These are phyloP conservation scores for Dalechampia spathulata DNA, from an alignment of 441 rosid species.

Conservation along the genomic window DNA sequence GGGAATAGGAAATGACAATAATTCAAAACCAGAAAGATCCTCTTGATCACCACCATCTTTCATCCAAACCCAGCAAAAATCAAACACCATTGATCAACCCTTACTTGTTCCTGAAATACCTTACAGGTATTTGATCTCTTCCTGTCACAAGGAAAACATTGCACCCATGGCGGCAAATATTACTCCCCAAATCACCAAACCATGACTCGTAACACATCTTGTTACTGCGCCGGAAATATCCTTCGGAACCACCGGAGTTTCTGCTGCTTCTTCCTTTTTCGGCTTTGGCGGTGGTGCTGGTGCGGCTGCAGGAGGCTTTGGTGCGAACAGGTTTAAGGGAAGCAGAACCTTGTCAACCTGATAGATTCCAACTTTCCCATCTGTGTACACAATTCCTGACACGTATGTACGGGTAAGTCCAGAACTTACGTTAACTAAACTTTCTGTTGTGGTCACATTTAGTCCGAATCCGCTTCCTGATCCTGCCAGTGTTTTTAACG, in stretches of 20 bases:
- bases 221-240: constrained; percentile 10
- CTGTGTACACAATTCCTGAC: constrained; percentile 13
- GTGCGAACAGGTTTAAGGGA: constrained; percentile 13
- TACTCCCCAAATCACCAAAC: neutral
- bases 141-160: neutral
- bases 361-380: constrained; percentile 12
- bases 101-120: too few relatives aligned
- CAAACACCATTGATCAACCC: constrained; percentile 2
- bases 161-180: neutral
- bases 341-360: too few relatives aligned
- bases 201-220: neutral
- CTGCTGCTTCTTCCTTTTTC: constrained; percentile 4
- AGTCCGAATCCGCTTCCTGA: constrained; percentile 10
- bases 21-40: constrained; percentile 2
- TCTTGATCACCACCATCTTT: neutral
- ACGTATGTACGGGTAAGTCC: constrained; percentile 11
- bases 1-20: neutral
- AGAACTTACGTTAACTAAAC: constrained; percentile 9
- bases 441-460: constrained; percentile 11
- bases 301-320: constrained; percentile 16
- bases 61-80: constrained; percentile 3
- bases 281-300: constrained; percentile 12
- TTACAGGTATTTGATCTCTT: neutral
- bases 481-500: constrained; percentile 66
- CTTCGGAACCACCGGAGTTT: constrained; percentile 6